Conservation (phyloP, 208 protist genomes). For the Leishmania turanica region DNA sequence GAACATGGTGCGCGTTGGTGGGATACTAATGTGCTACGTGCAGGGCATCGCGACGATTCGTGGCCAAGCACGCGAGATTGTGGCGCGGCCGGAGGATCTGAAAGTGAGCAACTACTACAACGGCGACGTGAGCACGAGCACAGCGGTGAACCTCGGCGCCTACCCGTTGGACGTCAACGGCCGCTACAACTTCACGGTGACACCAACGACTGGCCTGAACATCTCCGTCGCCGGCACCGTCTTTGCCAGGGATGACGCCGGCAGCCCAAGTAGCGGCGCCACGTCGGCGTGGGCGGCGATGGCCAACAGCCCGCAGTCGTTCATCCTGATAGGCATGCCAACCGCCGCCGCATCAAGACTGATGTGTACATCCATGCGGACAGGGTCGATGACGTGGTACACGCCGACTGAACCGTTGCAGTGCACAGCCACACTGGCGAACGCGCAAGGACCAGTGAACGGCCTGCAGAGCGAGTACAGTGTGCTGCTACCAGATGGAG, state of each 20-base stretch:
- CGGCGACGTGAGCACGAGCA: conserved; percentile 23
- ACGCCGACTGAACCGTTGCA: conserved; percentile 44
- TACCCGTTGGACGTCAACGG: conserved; percentile 65
- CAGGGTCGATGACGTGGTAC: conserved; percentile 62
- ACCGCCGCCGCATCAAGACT: conserved; percentile 40
- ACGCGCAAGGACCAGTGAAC: conserved; percentile 55
- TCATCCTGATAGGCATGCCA: conserved; percentile 71
- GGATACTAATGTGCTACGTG: conserved; percentile 44
- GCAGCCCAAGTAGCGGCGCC: background rate
- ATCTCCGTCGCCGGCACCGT: conserved; percentile 52
- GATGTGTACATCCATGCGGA: conserved; percentile 42
- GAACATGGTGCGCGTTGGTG: conserved; percentile 56
- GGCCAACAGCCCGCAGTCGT: conserved; percentile 66
- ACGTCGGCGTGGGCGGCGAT: conserved; percentile 39
- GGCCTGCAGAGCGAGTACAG: conserved; percentile 57
- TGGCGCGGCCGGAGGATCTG: conserved; percentile 48
- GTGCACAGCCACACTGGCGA: conserved; percentile 52
- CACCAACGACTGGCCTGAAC: conserved; percentile 16
- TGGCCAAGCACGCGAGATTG: conserved; percentile 50
- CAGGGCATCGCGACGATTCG: conserved; percentile 54
- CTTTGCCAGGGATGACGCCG: background rate
- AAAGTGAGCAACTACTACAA: conserved; percentile 43
- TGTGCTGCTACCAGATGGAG: conserved; percentile 62
- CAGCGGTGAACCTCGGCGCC: conserved; percentile 38
- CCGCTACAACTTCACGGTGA: conserved; percentile 57